A percentile compares a stretch with the other conserved stretches of the same genome.
Evolutionary conservation across 2,329 filamentous ascomycete species (phyloP).

Genomic region (Furcasterigmium furcatum): DNA sequence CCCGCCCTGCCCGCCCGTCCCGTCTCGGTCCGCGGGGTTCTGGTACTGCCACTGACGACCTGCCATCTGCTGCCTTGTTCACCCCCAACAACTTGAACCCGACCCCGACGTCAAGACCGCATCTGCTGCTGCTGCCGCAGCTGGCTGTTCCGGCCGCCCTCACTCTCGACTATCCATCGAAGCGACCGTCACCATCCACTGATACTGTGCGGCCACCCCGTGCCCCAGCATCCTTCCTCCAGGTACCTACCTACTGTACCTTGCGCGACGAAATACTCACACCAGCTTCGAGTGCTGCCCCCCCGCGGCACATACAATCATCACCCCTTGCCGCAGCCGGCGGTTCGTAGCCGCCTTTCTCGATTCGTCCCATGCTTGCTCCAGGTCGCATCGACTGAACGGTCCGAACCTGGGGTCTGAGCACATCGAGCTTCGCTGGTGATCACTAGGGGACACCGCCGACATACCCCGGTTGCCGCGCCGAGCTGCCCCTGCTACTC

Average conservation of each 20-base stretch:
- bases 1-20: background rate
- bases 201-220: too few relatives aligned
- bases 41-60: background rate
- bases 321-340: background rate
- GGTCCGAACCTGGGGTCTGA: background rate
- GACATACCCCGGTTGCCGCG: slow-evolving; percentile 15
- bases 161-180: too few relatives aligned
- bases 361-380: background rate
- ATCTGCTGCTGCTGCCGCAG: too few relatives aligned
- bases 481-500: too few relatives aligned
- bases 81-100: too few relatives aligned
- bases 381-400: background rate
- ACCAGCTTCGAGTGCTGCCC: slow-evolving; percentile 7
- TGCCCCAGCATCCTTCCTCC: too few relatives aligned
- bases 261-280: background rate
- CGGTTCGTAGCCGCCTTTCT: background rate
- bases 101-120: too few relatives aligned
- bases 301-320: background rate
- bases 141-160: too few relatives aligned
- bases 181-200: too few relatives aligned
- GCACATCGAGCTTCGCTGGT: background rate
- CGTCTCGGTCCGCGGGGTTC: slow-evolving; percentile 1
- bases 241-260: too few relatives aligned
- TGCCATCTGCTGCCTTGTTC: background rate
- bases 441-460: background rate